A percentile compares a stretch with the other conserved stretches of the same genome.
Conservation (phyloP, 371 early-diverging fungal genomes). For the Catenaria anguillulae region DNA sequence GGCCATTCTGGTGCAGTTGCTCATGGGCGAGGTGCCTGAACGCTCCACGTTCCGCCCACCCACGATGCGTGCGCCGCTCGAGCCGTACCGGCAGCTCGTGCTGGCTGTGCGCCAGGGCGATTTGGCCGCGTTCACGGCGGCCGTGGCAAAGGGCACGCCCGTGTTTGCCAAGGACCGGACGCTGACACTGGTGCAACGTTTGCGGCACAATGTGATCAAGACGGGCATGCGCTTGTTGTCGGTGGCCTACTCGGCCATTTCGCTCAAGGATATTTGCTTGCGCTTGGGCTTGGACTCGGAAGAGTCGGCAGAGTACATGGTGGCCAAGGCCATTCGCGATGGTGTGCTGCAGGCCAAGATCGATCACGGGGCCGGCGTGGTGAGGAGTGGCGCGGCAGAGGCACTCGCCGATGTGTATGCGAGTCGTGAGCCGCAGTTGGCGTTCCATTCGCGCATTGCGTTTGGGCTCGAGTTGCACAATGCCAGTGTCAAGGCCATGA, state of each 20-base stretch:
- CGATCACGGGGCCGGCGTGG: conserved; percentile 82
- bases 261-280: conserved; percentile 87
- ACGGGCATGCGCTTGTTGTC: conserved; percentile 92
- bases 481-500: conserved; percentile 89
- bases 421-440: conserved; percentile 85
- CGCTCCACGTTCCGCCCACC: conserved; percentile 78
- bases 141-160: conserved; percentile 51
- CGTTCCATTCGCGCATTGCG: conserved; percentile 86
- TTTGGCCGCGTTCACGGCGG: conserved; percentile 77
- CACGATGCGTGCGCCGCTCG: conserved; percentile 35
- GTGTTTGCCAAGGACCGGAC: conserved; percentile 77
- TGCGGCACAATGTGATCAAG: conserved; percentile 97
- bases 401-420: conserved; percentile 88
- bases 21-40: conserved; percentile 96
- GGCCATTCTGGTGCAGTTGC: conserved; percentile 81
- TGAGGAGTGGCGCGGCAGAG: conserved; percentile 64
- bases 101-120: conserved; percentile 88
- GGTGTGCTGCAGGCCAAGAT: conserved; percentile 92
- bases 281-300: conserved; percentile 91
- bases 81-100: conserved; percentile 77
- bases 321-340: conserved; percentile 95
- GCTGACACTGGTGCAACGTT: conserved; percentile 66
- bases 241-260: conserved; percentile 84
- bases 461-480: conserved; percentile 92
- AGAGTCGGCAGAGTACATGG: conserved; percentile 95